Evolutionary conservation across 352 stramenopile species (phyloP).

Genomic region (Pythium grandisporangium): DNA sequence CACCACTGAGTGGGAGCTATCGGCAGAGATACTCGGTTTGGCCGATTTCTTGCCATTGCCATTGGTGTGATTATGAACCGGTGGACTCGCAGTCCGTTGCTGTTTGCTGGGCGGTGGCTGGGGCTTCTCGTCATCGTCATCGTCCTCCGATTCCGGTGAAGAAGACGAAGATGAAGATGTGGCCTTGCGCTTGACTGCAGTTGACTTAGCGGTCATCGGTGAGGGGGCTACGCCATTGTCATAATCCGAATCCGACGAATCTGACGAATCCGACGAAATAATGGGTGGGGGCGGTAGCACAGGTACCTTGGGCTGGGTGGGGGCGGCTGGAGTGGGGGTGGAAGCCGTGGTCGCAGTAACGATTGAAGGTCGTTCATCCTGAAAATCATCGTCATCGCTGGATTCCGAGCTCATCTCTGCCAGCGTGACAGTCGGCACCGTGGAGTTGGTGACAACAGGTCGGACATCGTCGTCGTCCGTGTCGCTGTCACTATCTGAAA

Average conservation of each 20-base stretch:
- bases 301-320: too few relatives aligned
- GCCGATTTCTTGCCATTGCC: background rate
- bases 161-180: too few relatives aligned
- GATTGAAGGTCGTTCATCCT: constrained; percentile 13
- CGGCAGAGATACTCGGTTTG: constrained; percentile 35
- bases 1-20: constrained; percentile 71
- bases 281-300: background rate
- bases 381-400: constrained; percentile 26
- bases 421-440: background rate
- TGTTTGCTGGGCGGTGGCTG: constrained; percentile 3
- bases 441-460: constrained; percentile 10
- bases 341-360: constrained; percentile 3
- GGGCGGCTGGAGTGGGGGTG: background rate
- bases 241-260: too few relatives aligned
- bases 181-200: too few relatives aligned
- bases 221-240: too few relatives aligned
- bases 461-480: constrained; percentile 12
- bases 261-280: constrained; percentile 10
- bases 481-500: constrained; percentile 2
- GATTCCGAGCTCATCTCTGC: constrained; percentile 27
- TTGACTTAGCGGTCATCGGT: too few relatives aligned
- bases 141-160: constrained; percentile 11
- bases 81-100: constrained; percentile 2
- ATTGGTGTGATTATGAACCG: too few relatives aligned
- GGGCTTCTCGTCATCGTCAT: constrained; percentile 13